These are phyloP conservation scores for Nannochloropsis salina DNA, from an alignment of 108 stramenopile genomes.

Conservation along the genomic window DNA sequence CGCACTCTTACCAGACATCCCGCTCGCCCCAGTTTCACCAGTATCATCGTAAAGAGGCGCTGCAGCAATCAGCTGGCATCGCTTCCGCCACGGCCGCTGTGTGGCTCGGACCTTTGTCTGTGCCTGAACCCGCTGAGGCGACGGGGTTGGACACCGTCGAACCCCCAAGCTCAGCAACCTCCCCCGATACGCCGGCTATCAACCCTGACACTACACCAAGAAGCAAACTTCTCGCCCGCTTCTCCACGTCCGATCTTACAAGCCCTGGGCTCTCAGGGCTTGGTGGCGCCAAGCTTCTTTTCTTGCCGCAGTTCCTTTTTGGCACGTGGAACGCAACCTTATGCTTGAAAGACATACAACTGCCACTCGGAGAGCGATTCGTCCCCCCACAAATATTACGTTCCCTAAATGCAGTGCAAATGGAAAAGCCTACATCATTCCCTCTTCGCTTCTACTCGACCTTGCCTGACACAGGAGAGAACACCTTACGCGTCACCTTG, in stretches of 20 bases:
- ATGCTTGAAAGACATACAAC: not conserved
- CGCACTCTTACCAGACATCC: not conserved
- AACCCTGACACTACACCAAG: not conserved
- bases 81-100: not conserved
- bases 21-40: not conserved
- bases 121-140: not conserved
- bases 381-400: slow-evolving; percentile 1
- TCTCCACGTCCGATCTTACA: not conserved
- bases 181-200: not conserved
- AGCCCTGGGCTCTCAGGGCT: not conserved
- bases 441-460: slow-evolving; percentile 12
- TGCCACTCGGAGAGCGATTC: not conserved
- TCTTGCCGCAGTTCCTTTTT: not conserved
- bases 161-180: not conserved
- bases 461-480: not conserved
- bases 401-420: not conserved
- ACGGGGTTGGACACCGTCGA: not conserved
- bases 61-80: not conserved
- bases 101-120: not conserved
- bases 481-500: not conserved
- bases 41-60: not conserved
- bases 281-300: not conserved
- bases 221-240: not conserved
- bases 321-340: not conserved
- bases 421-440: not conserved